A percentile compares a stretch with the other conserved stretches of the same genome.
Evolutionary conservation across 164 flowering plant species (phyloP).

Genomic region (Berberis thunbergii): DNA sequence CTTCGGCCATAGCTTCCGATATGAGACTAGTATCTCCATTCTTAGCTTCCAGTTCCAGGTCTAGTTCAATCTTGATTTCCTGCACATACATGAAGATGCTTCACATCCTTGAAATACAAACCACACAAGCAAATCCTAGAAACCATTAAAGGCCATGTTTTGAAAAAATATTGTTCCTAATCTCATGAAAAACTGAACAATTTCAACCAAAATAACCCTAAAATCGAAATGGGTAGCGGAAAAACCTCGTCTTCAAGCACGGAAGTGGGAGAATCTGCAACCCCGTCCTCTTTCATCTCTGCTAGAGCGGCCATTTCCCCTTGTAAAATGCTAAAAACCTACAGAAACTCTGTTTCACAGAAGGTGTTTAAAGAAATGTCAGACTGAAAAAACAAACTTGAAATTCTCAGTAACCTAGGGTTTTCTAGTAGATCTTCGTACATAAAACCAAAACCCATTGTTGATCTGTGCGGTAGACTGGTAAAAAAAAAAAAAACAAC

Average conservation of each 20-base stretch:
- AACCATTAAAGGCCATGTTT: too few species aligned
- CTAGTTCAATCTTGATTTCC: slow-evolving; percentile 6
- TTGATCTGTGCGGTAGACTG: too few species aligned
- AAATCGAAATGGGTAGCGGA: too few species aligned
- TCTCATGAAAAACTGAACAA: too few species aligned
- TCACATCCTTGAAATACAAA: too few species aligned
- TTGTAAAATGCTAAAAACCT: background rate
- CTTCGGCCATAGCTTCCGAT: slow-evolving; percentile 48
- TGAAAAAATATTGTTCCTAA: too few species aligned
- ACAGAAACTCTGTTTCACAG: background rate
- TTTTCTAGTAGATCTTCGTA: too few species aligned
- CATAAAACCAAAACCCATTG: too few species aligned
- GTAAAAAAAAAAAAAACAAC: too few species aligned
- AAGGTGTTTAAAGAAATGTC: background rate
- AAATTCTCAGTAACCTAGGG: too few species aligned
- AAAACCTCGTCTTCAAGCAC: slow-evolving; percentile 79
- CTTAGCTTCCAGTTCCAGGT: slow-evolving; percentile 6
- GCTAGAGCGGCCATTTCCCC: slow-evolving; percentile 8
- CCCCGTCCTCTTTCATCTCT: slow-evolving; percentile 28
- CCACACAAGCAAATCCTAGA: too few species aligned
- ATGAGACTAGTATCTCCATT: slow-evolving; percentile 46
- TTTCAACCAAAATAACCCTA: too few species aligned
- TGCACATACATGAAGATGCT: slow-evolving; percentile 8
- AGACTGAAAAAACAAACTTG: background rate
- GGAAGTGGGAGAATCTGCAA: slow-evolving; percentile 82